Conservation (phyloP, 768 basidiomycete genomes). For the Auricularia sp. region DNA sequence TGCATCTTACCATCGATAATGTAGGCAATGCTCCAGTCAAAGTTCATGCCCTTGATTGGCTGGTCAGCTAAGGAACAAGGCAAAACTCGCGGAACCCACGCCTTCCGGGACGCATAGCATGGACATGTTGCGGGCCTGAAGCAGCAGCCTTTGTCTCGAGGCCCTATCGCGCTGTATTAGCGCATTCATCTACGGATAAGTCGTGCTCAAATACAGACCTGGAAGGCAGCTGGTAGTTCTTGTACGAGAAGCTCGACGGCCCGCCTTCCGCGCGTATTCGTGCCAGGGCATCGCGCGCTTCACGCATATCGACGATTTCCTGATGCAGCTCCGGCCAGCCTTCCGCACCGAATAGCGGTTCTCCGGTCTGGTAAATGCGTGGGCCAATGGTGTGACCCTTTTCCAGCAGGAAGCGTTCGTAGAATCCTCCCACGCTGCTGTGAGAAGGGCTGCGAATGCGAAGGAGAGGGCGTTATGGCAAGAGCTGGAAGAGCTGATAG, state of each 20-base stretch:
- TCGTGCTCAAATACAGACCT: conserved; percentile 29
- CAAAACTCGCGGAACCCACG: conserved; percentile 19
- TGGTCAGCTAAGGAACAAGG: neutral
- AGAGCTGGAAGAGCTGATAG: conserved; percentile 1
- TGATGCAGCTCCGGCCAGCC: conserved; percentile 40
- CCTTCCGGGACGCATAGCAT: conserved; percentile 72
- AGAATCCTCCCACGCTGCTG: conserved; percentile 46
- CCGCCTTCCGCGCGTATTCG: conserved; percentile 69
- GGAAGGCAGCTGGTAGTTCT: conserved; percentile 68
- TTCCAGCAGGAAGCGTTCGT: conserved; percentile 60
- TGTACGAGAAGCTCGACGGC: conserved; percentile 60
- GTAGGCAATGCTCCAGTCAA: conserved; percentile 70
- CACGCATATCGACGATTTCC: conserved; percentile 50
- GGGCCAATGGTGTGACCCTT: conserved; percentile 60
- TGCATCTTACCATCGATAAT: conserved; percentile 52
- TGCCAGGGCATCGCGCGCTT: conserved; percentile 55
- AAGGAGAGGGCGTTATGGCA: neutral
- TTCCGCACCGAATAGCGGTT: conserved; percentile 48
- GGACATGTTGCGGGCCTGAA: conserved; percentile 48
- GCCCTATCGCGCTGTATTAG: conserved; percentile 29
- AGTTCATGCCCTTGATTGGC: conserved; percentile 52
- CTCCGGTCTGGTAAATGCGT: conserved; percentile 63
- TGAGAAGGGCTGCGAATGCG: neutral
- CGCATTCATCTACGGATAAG: no score
- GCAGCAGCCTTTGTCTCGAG: conserved; percentile 55